Percentiles rank a stretch among this genome's conserved stretches.
Evolutionary conservation across 345 rosid species (phyloP).

Genomic region (Brassica napus): DNA sequence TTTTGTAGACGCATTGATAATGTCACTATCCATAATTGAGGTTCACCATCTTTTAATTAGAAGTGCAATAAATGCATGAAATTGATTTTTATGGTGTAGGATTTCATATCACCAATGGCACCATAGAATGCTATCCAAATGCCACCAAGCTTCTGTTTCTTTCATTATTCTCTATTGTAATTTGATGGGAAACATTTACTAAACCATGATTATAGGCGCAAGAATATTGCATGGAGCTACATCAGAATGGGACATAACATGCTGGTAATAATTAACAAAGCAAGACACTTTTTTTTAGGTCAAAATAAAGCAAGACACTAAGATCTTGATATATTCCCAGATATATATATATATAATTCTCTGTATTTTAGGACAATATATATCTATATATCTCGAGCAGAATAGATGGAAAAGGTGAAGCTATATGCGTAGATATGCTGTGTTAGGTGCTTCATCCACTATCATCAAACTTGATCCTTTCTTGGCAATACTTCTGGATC

Average conservation of each 20-base stretch:
- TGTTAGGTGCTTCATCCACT: slow-evolving; percentile 28
- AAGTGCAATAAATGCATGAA: background rate
- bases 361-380: background rate
- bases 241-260: slow-evolving; percentile 14
- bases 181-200: background rate
- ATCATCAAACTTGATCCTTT: slow-evolving; percentile 1
- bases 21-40: background rate
- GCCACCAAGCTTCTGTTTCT: background rate
- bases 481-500: slow-evolving; percentile 11
- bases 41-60: too few species aligned
- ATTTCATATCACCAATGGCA: too few species aligned
- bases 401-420: background rate
- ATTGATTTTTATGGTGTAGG: too few species aligned
- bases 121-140: too few species aligned
- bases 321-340: slow-evolving; percentile 4
- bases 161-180: background rate
- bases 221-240: slow-evolving; percentile 1
- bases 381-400: background rate
- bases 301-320: slow-evolving; percentile 5
- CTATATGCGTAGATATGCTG: background rate
- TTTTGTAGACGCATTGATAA: background rate
- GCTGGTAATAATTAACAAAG: background rate
- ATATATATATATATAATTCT: slow-evolving; percentile 3
- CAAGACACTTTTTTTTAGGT: too few species aligned
- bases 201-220: background rate